Conservation (phyloP, 208 protist genomes). For the Leishmania lainsoni region DNA sequence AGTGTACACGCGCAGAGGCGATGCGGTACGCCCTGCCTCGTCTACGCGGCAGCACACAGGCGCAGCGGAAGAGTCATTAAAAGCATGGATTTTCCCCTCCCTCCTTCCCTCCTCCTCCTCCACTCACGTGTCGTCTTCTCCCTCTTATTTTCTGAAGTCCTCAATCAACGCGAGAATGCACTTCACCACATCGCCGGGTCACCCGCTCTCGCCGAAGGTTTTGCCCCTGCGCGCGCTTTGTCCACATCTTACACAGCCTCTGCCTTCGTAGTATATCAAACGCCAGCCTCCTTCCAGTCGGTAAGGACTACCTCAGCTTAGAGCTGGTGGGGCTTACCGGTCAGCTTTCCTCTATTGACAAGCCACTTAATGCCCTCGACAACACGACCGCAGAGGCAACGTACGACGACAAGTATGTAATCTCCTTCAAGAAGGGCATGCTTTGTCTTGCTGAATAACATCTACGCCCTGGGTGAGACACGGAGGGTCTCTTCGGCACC, state of each 20-base stretch:
- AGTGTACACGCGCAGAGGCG: not conserved
- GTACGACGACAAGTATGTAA: slow-evolving; percentile 11
- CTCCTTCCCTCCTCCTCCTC: not conserved
- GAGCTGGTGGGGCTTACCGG: not conserved
- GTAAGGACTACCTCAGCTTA: not conserved
- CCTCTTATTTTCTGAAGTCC: not conserved
- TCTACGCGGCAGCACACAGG: not conserved
- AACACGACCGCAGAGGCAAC: slow-evolving; percentile 7
- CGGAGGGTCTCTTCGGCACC: not conserved
- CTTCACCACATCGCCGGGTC: not conserved
- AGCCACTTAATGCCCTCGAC: not conserved
- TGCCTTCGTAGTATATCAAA: not conserved
- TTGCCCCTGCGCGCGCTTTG: too few relatives aligned
- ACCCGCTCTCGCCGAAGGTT: too few relatives aligned
- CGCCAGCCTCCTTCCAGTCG: not conserved
- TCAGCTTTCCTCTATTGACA: not conserved
- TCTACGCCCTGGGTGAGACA: not conserved
- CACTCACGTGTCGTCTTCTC: not conserved
- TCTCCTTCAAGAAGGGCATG: slow-evolving; percentile 5
- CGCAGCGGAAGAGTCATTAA: not conserved
- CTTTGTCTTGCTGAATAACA: slow-evolving; percentile 4
- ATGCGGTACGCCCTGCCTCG: not conserved
- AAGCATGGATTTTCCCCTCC: not conserved
- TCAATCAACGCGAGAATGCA: not conserved
- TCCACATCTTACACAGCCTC: too few relatives aligned